A percentile compares a stretch with the other conserved stretches of the same genome.
phyloP scores from a whole-genome alignment of 2,329 filamentous ascomycete genomes.

The Botrytis galanthina region DNA sequence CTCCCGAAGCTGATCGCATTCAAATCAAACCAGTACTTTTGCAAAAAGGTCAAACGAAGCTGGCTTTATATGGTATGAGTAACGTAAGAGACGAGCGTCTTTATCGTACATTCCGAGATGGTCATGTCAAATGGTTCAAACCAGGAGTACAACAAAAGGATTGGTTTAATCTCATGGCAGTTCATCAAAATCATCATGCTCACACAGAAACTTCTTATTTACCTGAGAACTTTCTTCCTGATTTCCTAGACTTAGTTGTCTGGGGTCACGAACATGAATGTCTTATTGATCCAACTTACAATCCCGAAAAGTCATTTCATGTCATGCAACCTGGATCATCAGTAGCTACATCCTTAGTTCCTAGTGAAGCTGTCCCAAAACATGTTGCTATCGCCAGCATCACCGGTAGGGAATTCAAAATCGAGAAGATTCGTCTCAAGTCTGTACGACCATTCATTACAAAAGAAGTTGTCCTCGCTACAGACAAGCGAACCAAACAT shows the following conservation, averaged over 20 bases:
- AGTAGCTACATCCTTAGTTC: slow-evolving; percentile 86
- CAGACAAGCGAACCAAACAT: slow-evolving; percentile 73
- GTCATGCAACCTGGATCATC: slow-evolving; percentile 98
- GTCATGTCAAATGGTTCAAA: slow-evolving; percentile 90
- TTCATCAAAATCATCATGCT: slow-evolving; percentile 94
- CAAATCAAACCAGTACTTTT: slow-evolving; percentile 86
- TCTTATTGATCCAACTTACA: slow-evolving; percentile 77
- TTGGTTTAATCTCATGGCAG: slow-evolving; percentile 94
- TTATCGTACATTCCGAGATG: slow-evolving; percentile 88
- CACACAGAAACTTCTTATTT: slow-evolving; percentile 92
- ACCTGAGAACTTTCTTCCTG: slow-evolving; percentile 87
- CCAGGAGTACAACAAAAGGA: slow-evolving; percentile 77
- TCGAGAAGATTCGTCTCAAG: slow-evolving; percentile 79
- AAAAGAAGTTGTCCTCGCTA: slow-evolving; percentile 72
- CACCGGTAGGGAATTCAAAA: slow-evolving; percentile 76
- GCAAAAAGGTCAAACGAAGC: slow-evolving; percentile 89
- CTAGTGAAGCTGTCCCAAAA: slow-evolving; percentile 86
- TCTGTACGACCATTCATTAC: slow-evolving; percentile 89
- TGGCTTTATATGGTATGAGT: slow-evolving; percentile 90
- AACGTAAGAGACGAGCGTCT: slow-evolving; percentile 95
- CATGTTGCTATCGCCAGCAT: slow-evolving; percentile 84
- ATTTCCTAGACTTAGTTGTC: slow-evolving; percentile 86
- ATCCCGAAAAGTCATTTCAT: slow-evolving; percentile 85
- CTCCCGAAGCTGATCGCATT: slow-evolving; percentile 90
- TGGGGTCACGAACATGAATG: slow-evolving; percentile 99